A percentile compares a stretch with the other conserved stretches of the same genome.
Conservation (phyloP, 2,329 filamentous ascomycete genomes). For the Pseudohalonectria lignicola region DNA sequence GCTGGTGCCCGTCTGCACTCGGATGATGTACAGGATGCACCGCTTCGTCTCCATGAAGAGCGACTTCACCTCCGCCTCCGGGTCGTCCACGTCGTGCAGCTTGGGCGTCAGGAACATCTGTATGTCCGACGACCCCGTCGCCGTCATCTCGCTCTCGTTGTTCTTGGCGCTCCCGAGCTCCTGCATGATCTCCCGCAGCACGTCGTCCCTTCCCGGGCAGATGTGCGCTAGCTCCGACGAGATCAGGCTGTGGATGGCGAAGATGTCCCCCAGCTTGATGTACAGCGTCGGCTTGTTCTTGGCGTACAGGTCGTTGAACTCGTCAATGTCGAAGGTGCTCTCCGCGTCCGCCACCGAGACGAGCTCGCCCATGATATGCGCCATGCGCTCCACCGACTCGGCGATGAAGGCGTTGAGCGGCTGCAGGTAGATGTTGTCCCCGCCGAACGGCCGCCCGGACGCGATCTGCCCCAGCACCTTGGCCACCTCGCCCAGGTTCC, state of each 20-base stretch:
- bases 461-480: conserved; percentile 87
- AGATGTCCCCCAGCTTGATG: conserved; percentile 97
- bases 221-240: conserved; percentile 67
- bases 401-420: conserved; percentile 86
- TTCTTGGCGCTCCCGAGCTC: conserved; percentile 93
- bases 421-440: conserved; percentile 91
- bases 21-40: conserved; percentile 94
- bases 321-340: conserved; percentile 91
- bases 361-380: conserved; percentile 63
- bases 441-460: conserved; percentile 80
- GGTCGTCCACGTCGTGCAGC: conserved; percentile 81
- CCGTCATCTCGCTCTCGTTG: conserved; percentile 88
- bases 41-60: conserved; percentile 98
- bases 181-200: conserved; percentile 81
- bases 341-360: conserved; percentile 82
- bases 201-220: conserved; percentile 72
- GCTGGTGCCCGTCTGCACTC: conserved; percentile 82
- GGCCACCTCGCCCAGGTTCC: conserved; percentile 79
- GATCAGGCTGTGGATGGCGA: conserved; percentile 85
- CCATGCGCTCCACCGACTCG: conserved; percentile 72
- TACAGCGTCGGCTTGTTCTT: conserved; percentile 97
- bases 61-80: conserved; percentile 82
- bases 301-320: conserved; percentile 95
- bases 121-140: conserved; percentile 78
- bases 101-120: conserved; percentile 84